Evolutionary conservation across 2,329 filamentous ascomycete genomes (phyloP), one percentile per base, ranked within the genome.

Genomic region (Aureobasidium sp.): DNA sequence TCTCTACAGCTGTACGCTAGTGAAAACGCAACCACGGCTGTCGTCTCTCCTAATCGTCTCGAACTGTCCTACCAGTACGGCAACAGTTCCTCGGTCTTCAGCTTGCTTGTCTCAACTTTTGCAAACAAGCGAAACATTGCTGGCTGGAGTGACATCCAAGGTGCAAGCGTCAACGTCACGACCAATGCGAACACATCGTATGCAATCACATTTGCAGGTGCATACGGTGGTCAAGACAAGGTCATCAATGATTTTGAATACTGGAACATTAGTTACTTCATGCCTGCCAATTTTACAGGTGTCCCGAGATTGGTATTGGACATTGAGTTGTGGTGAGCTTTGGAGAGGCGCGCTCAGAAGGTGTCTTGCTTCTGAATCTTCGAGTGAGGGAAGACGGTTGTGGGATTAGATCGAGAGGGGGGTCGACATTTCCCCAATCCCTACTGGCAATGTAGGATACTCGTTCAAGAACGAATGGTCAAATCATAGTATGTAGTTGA

Each of bases 21-120:
- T 0, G 75, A 80, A 62, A 70, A 68, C 36, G 70, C 74, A 6
- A 68, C 82, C 49, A 67, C 78, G 39, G 73, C 75, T 0, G 68
- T 75, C 29, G 78, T 81, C 0, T 70, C 72, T 2, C 75, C 78
- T 0, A 59, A 65, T 29, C 62, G 56, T 17, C 71, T 87, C 7
- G 77, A 76, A 12, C 68, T 87, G 2, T 77, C 78, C 0, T 87
- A 87, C 64, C 84, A 84, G 0, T 65, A 72, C 15, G 83, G 82
- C 1, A 82, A 79, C 47, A 67, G 73, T 0, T 72, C 71, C 4
- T 82, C 79, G 27, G 71, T 77, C 17, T 85, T 85, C 67, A 78
- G 75, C 1, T 76, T 85, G 27, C 66, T 82, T 2, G 76, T 84
- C 0, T 78, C 77, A 0, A 79, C 80, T 2, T 79, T 81, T 7